Evolutionary conservation across 2,329 filamentous ascomycete genomes (phyloP), one percentile per base, ranked within the genome.

Genomic region (Xylaria sp.): DNA sequence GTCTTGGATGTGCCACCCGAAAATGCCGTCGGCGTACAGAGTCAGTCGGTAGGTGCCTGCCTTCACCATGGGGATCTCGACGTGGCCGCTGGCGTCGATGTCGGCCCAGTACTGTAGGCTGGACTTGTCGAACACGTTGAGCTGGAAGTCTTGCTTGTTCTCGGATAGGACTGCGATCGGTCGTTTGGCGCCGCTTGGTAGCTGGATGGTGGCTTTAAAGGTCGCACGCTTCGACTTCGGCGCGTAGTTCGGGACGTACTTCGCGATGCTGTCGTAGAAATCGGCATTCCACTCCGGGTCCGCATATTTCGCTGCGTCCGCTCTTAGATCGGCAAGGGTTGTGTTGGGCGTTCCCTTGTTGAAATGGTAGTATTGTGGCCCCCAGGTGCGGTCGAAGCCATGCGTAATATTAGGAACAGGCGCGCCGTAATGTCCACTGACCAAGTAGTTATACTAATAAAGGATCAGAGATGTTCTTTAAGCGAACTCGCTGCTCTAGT

Each of bases 361-460:
- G 81, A 90, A 91, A 74, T 89, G 82, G 73, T 86, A 91, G 71
- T 85, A 89, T 73, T 87, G 85, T 58, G 88, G 89, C 0, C 89
- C 89, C 74, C 89, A 90, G 0, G 88, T 90, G 3, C 88, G 82
- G 71, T 90, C 88, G 69, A 90, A 90, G 0, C 88, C 89, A 67
- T 87, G 77, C 0, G 86, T 89, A 70, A 91, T 89, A 69, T 90
- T 89, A 1, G 89, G 88, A 1, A 70, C 66, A 12, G 74, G 85
- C 55, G 87, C 86, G 2, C 89, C 88, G 63, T 90, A 87, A 71
- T 90, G 88, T 59, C 89, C 89, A 0, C 84, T 87, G 6, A 86
- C 84, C 72, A 81, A 36, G 47, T 76, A 70, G 58, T 73, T 75
- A 58, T 78, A 73, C 75, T 76, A 58, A 57, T 8, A 62, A 51